Evolutionary conservation across 495 filamentous ascomycete genomes (phyloP).

Genomic region (Parmelia sp.): DNA sequence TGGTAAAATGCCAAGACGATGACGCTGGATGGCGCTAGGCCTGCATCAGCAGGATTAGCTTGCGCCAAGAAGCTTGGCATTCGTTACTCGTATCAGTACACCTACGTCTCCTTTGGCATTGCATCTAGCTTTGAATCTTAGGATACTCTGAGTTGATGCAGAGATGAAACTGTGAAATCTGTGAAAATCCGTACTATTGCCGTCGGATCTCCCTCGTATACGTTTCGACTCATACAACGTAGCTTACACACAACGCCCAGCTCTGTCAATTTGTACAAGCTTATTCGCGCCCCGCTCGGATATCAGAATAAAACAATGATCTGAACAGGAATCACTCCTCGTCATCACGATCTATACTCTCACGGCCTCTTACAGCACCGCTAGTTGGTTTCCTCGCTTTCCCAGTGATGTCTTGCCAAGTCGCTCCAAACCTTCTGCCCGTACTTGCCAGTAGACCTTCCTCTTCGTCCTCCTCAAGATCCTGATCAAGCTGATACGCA

Average conservation of each 20-base stretch:
- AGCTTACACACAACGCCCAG: neutral
- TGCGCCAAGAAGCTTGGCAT: too few species aligned
- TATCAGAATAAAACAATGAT: neutral
- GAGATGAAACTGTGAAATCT: neutral
- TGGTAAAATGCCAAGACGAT: too few species aligned
- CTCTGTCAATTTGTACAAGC: neutral
- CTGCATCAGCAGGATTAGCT: too few species aligned
- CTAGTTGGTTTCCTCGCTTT: constrained; percentile 29
- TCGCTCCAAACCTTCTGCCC: constrained; percentile 71
- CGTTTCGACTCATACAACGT: neutral
- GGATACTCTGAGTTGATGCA: neutral
- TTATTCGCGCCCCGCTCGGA: neutral
- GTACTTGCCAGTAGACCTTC: constrained; percentile 82
- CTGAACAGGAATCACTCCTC: constrained; percentile 7
- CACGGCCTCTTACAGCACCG: constrained; percentile 9
- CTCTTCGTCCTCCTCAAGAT: constrained; percentile 91
- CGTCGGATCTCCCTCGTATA: neutral
- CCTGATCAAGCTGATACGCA: constrained; percentile 69
- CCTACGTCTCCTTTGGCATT: neutral
- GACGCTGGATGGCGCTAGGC: too few species aligned
- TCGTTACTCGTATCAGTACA: neutral
- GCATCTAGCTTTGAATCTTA: neutral
- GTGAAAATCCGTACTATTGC: too few species aligned
- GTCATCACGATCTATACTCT: constrained; percentile 17
- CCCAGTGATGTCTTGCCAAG: constrained; percentile 80